Conservation (phyloP, 345 rosid genomes). For the Eucalyptus lansdowneana region DNA sequence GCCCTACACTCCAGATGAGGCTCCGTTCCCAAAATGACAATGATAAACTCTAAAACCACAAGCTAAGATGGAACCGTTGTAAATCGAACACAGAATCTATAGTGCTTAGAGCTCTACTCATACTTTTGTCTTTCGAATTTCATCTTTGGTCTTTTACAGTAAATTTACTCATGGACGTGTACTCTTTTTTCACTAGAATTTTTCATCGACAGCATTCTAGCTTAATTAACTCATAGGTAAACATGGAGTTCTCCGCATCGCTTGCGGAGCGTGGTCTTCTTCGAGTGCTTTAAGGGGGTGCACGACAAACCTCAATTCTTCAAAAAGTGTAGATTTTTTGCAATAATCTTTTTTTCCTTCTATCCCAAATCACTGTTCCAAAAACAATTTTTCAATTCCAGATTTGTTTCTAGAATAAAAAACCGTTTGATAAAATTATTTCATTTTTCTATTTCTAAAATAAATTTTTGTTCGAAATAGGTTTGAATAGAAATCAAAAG, state of each 20-base stretch:
- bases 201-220: background rate
- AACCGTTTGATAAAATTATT: no score
- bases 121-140: background rate
- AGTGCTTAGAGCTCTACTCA: background rate
- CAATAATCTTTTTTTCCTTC: no score
- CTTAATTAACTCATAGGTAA: background rate
- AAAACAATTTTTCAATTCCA: no score
- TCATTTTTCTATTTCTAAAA: no score
- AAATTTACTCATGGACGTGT: no score
- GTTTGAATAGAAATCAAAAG: no score
- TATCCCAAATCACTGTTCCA: no score
- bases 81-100: background rate
- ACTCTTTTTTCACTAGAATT: background rate
- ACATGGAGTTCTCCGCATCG: background rate
- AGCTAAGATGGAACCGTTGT: background rate
- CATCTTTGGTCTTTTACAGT: background rate
- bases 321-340: no score
- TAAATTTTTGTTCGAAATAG: no score
- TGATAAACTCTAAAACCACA: background rate
- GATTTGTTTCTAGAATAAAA: fast-evolving
- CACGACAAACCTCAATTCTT: no score
- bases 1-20: background rate
- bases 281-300: background rate
- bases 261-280: background rate
- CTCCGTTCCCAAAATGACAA: background rate